Conservation (phyloP, 805 yeast species). For the Komagataella ulmi region DNA sequence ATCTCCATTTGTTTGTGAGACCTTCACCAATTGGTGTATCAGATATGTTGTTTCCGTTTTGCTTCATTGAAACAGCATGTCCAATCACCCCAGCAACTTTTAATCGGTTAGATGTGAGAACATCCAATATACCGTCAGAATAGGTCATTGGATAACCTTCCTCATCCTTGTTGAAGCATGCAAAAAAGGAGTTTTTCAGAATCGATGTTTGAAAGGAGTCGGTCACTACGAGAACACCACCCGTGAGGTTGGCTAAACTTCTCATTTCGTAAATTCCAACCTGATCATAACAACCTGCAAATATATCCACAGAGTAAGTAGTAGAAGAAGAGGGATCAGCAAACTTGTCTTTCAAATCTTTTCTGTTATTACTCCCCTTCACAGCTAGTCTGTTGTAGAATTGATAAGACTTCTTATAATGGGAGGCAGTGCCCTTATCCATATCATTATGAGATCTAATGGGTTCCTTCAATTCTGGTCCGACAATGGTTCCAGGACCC, state of each 20-base stretch:
- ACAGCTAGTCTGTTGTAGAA: conserved; percentile 66
- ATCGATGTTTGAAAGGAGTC: conserved; percentile 94
- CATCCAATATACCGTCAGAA: conserved; percentile 79
- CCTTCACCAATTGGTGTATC: conserved; percentile 94
- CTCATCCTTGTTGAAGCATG: conserved; percentile 77
- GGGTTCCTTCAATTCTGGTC: conserved; percentile 85
- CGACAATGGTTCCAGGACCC: conserved; percentile 90
- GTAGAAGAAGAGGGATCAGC: conserved; percentile 25
- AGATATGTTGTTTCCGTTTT: conserved; percentile 62
- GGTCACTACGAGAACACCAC: conserved; percentile 77
- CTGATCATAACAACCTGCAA: conserved; percentile 94
- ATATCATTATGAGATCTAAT: conserved; percentile 95
- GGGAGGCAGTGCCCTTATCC: conserved; percentile 81
- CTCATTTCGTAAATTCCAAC: conserved; percentile 93
- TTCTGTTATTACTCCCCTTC: conserved; percentile 42
- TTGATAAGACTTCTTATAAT: conserved; percentile 74
- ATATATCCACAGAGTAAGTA: conserved; percentile 78
- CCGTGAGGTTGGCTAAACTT: conserved; percentile 69
- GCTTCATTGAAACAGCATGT: conserved; percentile 66
- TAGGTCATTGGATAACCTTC: conserved; percentile 84
- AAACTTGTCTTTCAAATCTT: conserved; percentile 21
- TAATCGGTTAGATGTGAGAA: conserved; percentile 75
- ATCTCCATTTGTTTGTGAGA: conserved; percentile 78
- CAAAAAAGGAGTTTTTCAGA: conserved; percentile 82
- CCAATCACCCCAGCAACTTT: conserved; percentile 92